Percentiles rank a stretch among this genome's conserved stretches.
Evolutionary conservation across 495 filamentous ascomycete genomes (phyloP).

Genomic region (Xanthoparmelia taractica): DNA sequence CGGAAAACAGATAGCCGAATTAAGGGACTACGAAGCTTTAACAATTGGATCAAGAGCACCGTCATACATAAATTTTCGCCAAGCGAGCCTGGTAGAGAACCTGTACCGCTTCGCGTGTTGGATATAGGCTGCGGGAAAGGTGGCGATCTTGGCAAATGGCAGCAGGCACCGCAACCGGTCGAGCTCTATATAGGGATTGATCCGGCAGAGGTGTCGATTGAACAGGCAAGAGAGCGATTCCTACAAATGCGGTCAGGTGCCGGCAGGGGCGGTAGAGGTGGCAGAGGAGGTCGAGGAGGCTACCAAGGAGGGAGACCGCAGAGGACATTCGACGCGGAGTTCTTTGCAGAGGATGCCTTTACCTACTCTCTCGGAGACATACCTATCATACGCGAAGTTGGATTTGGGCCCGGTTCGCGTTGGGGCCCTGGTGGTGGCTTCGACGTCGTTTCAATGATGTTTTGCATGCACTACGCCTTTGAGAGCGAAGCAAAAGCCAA

Average conservation of each 20-base stretch:
- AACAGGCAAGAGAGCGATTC: constrained; percentile 82
- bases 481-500: constrained; percentile 82
- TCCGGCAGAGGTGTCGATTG: constrained; percentile 82
- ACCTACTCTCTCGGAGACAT: constrained; percentile 70
- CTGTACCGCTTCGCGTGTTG: constrained; percentile 63
- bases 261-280: constrained; percentile 49
- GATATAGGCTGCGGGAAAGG: constrained; percentile 97
- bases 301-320: constrained; percentile 39
- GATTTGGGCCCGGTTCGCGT: constrained; percentile 65
- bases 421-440: constrained; percentile 69
- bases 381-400: constrained; percentile 69
- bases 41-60: constrained; percentile 97
- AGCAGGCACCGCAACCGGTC: constrained; percentile 74
- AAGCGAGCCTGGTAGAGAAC: constrained; percentile 56
- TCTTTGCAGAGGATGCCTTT: constrained; percentile 84
- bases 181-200: constrained; percentile 89
- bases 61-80: constrained; percentile 95
- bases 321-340: constrained; percentile 70
- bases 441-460: constrained; percentile 97
- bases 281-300: constrained; percentile 46
- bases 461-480: constrained; percentile 98
- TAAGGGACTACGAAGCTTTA: constrained; percentile 88
- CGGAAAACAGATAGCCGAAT: constrained; percentile 86
- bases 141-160: constrained; percentile 92
- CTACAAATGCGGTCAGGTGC: constrained; percentile 59